Percentiles rank a stretch among this genome's conserved stretches.
phyloP scores from a whole-genome alignment of 1,284 basidiomycete genomes.

The Rhodotorula sp. region DNA sequence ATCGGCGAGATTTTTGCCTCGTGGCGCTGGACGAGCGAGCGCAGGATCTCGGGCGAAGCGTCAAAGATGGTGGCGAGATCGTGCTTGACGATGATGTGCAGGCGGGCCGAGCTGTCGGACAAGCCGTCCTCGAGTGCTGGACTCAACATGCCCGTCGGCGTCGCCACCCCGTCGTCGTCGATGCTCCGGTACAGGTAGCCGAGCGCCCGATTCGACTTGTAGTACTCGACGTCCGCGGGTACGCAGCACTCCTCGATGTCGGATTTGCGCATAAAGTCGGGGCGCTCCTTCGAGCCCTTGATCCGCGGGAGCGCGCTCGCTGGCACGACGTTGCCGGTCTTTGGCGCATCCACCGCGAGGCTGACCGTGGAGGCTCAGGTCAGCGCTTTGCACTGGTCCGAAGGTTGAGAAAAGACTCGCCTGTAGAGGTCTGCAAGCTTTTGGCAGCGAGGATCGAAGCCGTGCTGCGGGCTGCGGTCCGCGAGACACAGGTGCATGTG shows the following conservation, averaged over 20 bases:
- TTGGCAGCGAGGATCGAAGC: slow-evolving; percentile 62
- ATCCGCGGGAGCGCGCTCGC: slow-evolving; percentile 19
- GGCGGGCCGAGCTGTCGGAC: background rate
- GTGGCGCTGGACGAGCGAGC: background rate
- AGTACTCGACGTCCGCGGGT: slow-evolving; percentile 14
- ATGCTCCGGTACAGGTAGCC: slow-evolving; percentile 39
- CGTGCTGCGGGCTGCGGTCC: slow-evolving; percentile 61
- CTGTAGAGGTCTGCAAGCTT: slow-evolving; percentile 64
- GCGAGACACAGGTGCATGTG: slow-evolving; percentile 66
- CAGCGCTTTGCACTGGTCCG: background rate
- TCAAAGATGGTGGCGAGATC: slow-evolving; percentile 11
- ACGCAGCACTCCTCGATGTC: background rate
- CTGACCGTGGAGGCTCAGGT: background rate
- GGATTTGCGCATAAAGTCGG: slow-evolving; percentile 35
- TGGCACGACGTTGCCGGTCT: slow-evolving; percentile 34
- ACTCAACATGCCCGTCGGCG: slow-evolving; percentile 4
- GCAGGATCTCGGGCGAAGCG: background rate
- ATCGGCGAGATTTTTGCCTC: background rate
- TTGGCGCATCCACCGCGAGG: slow-evolving; percentile 55
- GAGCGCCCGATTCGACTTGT: slow-evolving; percentile 33
- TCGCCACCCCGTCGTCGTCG: slow-evolving; percentile 22
- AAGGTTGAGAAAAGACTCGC: slow-evolving; percentile 35
- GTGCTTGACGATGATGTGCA: background rate
- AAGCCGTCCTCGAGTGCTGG: background rate
- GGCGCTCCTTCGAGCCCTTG: slow-evolving; percentile 10